Evolutionary conservation across 2,329 filamentous ascomycete species (phyloP), one percentile per base, ranked within the genome.

Genomic region (Nigrospora oryzae): DNA sequence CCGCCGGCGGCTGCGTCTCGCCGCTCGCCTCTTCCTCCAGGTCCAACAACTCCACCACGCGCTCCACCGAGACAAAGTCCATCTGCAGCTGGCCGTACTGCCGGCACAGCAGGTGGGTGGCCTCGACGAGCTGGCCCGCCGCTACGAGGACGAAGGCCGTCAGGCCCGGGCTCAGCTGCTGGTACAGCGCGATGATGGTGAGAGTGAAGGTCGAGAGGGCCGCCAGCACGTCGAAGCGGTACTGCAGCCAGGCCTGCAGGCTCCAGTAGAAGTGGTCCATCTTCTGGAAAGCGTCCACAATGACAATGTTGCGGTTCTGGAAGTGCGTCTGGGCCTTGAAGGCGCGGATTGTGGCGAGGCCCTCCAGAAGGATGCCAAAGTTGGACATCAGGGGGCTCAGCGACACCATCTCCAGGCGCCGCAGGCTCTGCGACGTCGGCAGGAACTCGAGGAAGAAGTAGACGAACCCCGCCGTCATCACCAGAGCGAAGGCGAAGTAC

Each of bases 221-320:
- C 0, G 88, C 88, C 6, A 90, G 65, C 10, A 71, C 63, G 53
- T 88, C 83, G 45, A 93, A 91, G 12, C 89, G 81, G 56, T 85
- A 89, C 60, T 83, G 82, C 3, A 95, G 72, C 89, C 89, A 95
- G 8, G 81, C 80, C 52, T 94, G 88, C 37, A 94, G 73, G 47
- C 83, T 86, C 85, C 89, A 95, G 66, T 94, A 95, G 66, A 95
- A 95, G 61, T 96, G 90, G 56, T 96, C 90, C 76, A 95, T 93
- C 59, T 89, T 89, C 61, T 95, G 90, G 59, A 95, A 95, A 15
- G 82, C 81, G 57, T 95, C 89, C 0, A 89, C 89, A 0, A 89
- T 89, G 2, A 75, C 69, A 32, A 96, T 83, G 43, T 94, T 87
- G 42, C 83, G 77, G 49, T 82, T 77, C 57, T 94, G 88, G 57